A percentile compares a stretch with the other conserved stretches of the same genome.
Conservation (phyloP, 1,284 basidiomycete genomes). For the Cystobasidiaceae sp. region DNA sequence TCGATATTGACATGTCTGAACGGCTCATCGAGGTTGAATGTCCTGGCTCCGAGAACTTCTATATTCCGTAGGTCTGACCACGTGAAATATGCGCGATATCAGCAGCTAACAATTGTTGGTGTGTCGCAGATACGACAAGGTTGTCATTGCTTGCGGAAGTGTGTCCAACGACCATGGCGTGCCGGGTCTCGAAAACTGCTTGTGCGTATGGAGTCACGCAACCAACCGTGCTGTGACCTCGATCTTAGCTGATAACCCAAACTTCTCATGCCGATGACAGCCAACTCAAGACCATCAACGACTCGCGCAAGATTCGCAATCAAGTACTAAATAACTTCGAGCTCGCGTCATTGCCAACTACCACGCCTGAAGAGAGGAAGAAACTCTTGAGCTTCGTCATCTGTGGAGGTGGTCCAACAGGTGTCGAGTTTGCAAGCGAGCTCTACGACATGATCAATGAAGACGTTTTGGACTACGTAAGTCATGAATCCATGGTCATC, state of each 20-base stretch:
- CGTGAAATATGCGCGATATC: too few species aligned
- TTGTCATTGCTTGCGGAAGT: slow-evolving; percentile 85
- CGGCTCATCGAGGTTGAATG: slow-evolving; percentile 68
- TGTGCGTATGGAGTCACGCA: slow-evolving; percentile 8
- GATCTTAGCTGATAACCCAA: too few species aligned
- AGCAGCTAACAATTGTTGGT: too few species aligned
- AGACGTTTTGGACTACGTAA: slow-evolving; percentile 59
- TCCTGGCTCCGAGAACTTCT: slow-evolving; percentile 52
- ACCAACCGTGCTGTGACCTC: too few species aligned
- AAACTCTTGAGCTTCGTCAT: slow-evolving; percentile 91
- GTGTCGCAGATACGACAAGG: slow-evolving; percentile 90
- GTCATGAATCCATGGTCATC: too few species aligned
- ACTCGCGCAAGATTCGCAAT: slow-evolving; percentile 81
- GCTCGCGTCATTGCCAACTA: slow-evolving; percentile 80
- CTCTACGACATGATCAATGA: slow-evolving; percentile 89
- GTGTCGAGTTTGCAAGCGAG: slow-evolving; percentile 46
- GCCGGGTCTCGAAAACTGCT: slow-evolving; percentile 32
- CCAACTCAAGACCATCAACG: slow-evolving; percentile 90
- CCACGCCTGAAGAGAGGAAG: slow-evolving; percentile 77
- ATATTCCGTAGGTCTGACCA: too few species aligned
- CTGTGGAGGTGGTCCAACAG: slow-evolving; percentile 87
- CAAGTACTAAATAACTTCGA: slow-evolving; percentile 94
- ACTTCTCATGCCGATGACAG: not conserved
- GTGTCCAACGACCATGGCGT: slow-evolving; percentile 60
- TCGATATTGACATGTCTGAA: slow-evolving; percentile 79